These are phyloP conservation scores for Candida andamanensis DNA, from an alignment of 805 yeast genomes.

Conservation along the genomic window DNA sequence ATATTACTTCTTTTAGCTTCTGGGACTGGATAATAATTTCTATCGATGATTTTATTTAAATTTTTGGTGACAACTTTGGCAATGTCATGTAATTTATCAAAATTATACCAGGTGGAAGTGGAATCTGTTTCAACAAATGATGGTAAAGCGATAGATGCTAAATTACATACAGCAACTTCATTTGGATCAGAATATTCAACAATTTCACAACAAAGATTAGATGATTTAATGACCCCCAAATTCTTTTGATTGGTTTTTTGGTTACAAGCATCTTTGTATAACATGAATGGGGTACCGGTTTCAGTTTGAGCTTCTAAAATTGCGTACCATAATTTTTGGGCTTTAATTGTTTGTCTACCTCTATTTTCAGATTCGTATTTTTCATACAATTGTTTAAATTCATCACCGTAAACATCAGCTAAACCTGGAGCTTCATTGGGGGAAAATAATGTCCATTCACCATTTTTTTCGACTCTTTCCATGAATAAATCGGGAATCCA, in stretches of 20 bases:
- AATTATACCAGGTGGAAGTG: slow-evolving; percentile 43
- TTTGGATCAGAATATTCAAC: slow-evolving; percentile 56
- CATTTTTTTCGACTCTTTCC: slow-evolving; percentile 54
- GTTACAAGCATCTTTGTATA: slow-evolving; percentile 60
- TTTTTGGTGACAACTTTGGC: slow-evolving; percentile 51
- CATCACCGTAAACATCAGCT: slow-evolving; percentile 51
- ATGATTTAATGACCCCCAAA: slow-evolving; percentile 55
- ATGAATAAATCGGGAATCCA: slow-evolving; percentile 62
- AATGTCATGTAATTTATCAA: slow-evolving; percentile 50
- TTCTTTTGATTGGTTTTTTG: slow-evolving; percentile 55
- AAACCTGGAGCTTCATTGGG: slow-evolving; percentile 58
- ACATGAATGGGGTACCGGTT: slow-evolving; percentile 62
- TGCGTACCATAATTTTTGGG: slow-evolving; percentile 58
- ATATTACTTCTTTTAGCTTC: slow-evolving; percentile 50
- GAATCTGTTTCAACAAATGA: slow-evolving; percentile 47
- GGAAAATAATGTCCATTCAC: slow-evolving; percentile 55
- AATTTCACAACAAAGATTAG: slow-evolving; percentile 60
- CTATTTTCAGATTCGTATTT: slow-evolving; percentile 48
- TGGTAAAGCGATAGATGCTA: slow-evolving; percentile 57
- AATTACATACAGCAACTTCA: slow-evolving; percentile 58
- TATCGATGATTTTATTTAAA: slow-evolving; percentile 53
- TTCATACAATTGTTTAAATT: slow-evolving; percentile 48
- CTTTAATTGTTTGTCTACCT: slow-evolving; percentile 47
- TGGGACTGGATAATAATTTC: slow-evolving; percentile 52
- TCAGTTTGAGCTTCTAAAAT: slow-evolving; percentile 60